A percentile compares a stretch with the other conserved stretches of the same genome.
Conservation (phyloP, 495 filamentous ascomycete species). For the Aspergillus egyptiacus region DNA sequence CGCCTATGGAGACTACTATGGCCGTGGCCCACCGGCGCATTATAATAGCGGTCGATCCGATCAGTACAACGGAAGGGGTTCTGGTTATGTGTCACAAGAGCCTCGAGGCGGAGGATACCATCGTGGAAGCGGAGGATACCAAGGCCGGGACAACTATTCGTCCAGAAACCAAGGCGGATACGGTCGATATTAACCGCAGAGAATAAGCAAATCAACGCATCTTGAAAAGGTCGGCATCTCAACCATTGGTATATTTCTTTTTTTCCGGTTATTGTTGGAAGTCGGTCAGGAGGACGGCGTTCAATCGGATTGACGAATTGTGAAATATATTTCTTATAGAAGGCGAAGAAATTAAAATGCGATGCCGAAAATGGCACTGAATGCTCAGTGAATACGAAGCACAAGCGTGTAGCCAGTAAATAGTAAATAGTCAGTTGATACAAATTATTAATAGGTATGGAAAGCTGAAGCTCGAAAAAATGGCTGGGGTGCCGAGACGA, state of each 20-base stretch:
- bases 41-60: slow-evolving; percentile 15
- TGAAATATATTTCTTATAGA: neutral
- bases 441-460: too few relatives aligned
- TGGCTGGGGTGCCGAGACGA: slow-evolving; percentile 16
- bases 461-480: slow-evolving; percentile 3
- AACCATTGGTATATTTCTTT: slow-evolving; percentile 10
- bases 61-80: slow-evolving; percentile 19
- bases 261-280: slow-evolving; percentile 12
- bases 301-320: neutral
- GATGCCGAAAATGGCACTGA: neutral
- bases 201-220: slow-evolving; percentile 6
- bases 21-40: slow-evolving; percentile 29
- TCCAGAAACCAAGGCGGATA: slow-evolving; percentile 33
- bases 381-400: neutral
- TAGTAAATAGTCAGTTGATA: too few relatives aligned
- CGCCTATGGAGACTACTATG: slow-evolving; percentile 23
- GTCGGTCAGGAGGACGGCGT: slow-evolving; percentile 8
- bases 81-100: slow-evolving; percentile 25
- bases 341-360: neutral
- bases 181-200: slow-evolving; percentile 29
- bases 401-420: neutral
- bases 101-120: slow-evolving; percentile 23
- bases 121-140: slow-evolving; percentile 21
- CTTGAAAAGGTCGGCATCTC: neutral
- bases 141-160: slow-evolving; percentile 25